phyloP scores from a whole-genome alignment of 2,329 filamentous ascomycete genomes.

The Nothomitra cinnamomea region DNA sequence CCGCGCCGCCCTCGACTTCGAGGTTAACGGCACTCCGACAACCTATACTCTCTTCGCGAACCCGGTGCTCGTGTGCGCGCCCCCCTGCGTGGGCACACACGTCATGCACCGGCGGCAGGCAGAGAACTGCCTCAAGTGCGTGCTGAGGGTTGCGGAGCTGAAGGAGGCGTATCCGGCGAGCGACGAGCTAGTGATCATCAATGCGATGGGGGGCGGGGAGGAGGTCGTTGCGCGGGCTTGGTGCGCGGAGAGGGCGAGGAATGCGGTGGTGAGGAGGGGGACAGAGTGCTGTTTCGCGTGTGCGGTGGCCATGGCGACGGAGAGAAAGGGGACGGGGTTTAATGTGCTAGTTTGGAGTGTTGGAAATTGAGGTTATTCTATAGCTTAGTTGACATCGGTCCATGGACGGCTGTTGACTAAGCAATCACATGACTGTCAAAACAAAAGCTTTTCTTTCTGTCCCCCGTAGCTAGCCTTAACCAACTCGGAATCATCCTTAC shows the following conservation, averaged over 20 bases:
- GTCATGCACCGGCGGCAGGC: constrained; percentile 5
- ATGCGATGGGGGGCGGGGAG: constrained; percentile 16
- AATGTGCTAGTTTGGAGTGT: not conserved
- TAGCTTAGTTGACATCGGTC: too few species aligned
- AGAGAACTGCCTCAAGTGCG: not conserved
- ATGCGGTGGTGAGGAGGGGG: constrained; percentile 24
- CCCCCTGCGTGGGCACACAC: constrained; percentile 5
- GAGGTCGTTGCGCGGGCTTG: constrained; percentile 27
- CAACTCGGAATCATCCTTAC: too few species aligned
- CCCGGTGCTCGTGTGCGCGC: constrained; percentile 9
- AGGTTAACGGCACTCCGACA: constrained; percentile 5
- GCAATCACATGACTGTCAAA: too few species aligned
- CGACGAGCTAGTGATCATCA: constrained; percentile 8
- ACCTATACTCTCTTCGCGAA: constrained; percentile 9
- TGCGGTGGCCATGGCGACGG: constrained; percentile 16
- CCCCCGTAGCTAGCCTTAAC: too few species aligned
- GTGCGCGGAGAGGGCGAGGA: constrained; percentile 25
- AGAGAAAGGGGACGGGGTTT: not conserved
- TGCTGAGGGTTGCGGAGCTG: not conserved
- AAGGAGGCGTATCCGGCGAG: constrained; percentile 7
- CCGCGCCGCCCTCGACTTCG: constrained; percentile 8
- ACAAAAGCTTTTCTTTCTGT: too few species aligned
- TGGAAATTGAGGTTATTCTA: too few species aligned
- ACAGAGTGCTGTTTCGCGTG: constrained; percentile 26
- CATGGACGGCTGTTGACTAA: too few species aligned